Conservation (phyloP, 331 rosid species). For the Saraca asoca region DNA sequence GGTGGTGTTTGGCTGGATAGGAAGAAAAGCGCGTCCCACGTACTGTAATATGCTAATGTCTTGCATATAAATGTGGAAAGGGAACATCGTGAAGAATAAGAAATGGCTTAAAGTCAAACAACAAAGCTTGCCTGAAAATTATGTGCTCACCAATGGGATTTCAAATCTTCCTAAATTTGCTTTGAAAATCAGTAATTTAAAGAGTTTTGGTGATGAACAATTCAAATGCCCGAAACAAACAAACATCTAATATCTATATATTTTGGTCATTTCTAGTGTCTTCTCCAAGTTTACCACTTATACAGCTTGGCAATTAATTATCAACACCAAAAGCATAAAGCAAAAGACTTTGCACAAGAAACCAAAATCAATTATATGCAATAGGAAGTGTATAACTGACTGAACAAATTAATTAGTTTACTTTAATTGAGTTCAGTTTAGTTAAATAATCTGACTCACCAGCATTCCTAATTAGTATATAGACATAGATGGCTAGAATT, state of each 20-base stretch:
- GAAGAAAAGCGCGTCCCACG: background rate
- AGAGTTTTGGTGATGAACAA: background rate
- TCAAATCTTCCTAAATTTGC: background rate
- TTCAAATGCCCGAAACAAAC: background rate
- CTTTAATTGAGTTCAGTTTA: background rate
- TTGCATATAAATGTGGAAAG: background rate
- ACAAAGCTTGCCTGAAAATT: background rate
- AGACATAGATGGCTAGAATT: too few species aligned
- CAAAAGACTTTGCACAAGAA: background rate
- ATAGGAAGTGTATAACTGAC: too few species aligned
- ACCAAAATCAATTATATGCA: background rate
- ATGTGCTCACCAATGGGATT: background rate
- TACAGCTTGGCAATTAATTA: background rate
- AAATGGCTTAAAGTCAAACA: background rate
- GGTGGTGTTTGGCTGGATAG: background rate
- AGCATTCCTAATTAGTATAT: too few species aligned
- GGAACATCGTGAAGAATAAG: background rate
- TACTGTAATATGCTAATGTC: background rate
- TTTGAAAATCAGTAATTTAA: background rate
- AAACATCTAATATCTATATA: background rate
- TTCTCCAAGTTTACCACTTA: background rate
- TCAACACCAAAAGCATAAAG: background rate
- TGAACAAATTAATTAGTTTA: too few species aligned
- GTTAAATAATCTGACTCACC: too few species aligned
- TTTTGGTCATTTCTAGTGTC: background rate